phyloP scores from a whole-genome alignment of 768 basidiomycete genomes.

The Mycena maculata region DNA sequence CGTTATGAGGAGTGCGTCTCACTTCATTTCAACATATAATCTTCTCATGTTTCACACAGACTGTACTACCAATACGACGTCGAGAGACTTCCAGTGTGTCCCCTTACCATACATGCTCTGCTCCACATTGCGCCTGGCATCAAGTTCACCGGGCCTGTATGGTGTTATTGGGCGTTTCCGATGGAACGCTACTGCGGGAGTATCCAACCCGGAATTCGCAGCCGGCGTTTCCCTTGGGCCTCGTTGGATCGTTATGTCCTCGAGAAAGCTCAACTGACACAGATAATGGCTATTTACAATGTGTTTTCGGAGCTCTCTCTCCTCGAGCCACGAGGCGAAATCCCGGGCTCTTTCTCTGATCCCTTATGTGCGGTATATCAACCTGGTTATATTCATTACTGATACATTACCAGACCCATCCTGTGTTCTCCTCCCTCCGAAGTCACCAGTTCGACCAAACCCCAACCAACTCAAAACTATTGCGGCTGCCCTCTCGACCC shows the following conservation, averaged over 20 bases:
- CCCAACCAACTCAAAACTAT: conserved; percentile 33
- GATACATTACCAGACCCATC: conserved; percentile 37
- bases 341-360: conserved; percentile 14
- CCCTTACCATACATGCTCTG: conserved; percentile 47
- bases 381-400: neutral
- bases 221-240: conserved; percentile 46
- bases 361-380: conserved; percentile 27
- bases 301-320: conserved; percentile 37
- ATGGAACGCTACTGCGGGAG: too few species aligned
- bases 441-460: neutral
- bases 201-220: conserved; percentile 42
- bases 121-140: too few species aligned
- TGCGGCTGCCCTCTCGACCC: conserved; percentile 37
- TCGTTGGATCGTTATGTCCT: conserved; percentile 42
- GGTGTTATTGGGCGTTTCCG: too few species aligned
- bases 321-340: conserved; percentile 21
- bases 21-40: neutral
- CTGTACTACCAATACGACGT: conserved; percentile 44
- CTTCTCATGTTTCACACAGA: conserved; percentile 33
- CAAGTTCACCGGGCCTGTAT: too few species aligned
- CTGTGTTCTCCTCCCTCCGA: conserved; percentile 44
- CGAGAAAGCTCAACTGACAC: conserved; percentile 46
- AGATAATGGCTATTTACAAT: conserved; percentile 44
- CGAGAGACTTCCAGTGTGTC: conserved; percentile 41
- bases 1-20: conserved; percentile 51